Evolutionary conservation across 2,329 filamentous ascomycete genomes (phyloP).

Genomic region (Alternaria longipes): DNA sequence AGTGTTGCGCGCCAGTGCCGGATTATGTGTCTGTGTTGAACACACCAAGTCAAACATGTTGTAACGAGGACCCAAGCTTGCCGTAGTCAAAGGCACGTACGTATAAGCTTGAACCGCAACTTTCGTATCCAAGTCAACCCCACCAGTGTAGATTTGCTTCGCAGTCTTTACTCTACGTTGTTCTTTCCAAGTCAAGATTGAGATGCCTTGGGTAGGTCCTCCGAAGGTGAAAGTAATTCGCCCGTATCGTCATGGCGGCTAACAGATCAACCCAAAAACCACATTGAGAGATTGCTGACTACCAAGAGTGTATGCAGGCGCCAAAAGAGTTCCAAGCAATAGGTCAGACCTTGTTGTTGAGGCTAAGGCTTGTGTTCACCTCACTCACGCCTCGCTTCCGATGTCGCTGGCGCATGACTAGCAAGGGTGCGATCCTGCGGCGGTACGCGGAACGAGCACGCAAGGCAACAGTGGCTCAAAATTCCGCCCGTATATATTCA

Average conservation of each 20-base stretch:
- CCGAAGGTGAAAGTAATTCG: background rate
- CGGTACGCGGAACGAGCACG: background rate
- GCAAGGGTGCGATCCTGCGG: background rate
- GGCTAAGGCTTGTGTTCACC: background rate
- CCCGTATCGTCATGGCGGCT: background rate
- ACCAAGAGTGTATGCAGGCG: background rate
- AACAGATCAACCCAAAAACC: background rate
- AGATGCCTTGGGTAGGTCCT: background rate
- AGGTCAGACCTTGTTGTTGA: background rate
- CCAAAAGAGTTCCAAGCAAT: background rate
- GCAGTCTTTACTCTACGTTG: background rate
- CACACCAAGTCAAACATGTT: background rate
- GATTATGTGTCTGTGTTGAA: background rate
- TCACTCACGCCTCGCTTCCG: background rate
- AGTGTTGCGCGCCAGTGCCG: background rate
- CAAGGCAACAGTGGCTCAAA: background rate
- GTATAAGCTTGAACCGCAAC: background rate
- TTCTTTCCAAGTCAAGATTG: background rate
- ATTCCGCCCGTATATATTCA: background rate
- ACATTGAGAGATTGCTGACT: background rate
- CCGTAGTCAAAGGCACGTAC: background rate
- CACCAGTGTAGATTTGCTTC: background rate
- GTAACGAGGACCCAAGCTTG: background rate
- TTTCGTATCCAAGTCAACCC: background rate
- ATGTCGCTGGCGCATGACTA: background rate